phyloP scores from a whole-genome alignment of 1,284 basidiomycete species.

The Cutaneotrichosporon cutaneum region DNA sequence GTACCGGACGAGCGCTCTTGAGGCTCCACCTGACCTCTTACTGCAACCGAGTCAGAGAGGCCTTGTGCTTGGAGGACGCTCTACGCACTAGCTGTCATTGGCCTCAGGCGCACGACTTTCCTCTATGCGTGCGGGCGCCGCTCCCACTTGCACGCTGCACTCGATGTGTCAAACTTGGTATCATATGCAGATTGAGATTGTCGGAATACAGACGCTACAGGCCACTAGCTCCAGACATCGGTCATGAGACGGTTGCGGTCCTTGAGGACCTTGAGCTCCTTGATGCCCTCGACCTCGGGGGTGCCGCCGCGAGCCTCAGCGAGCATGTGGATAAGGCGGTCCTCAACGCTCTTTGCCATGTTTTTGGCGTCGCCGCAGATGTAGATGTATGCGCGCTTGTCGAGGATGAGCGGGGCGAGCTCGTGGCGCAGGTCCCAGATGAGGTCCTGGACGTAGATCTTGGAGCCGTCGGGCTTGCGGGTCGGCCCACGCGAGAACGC shows the following conservation, averaged over 20 bases:
- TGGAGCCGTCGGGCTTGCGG: constrained; percentile 75
- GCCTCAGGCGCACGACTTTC: no score
- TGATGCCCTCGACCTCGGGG: constrained; percentile 77
- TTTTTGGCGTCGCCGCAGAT: constrained; percentile 95
- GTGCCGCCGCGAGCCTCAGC: constrained; percentile 88
- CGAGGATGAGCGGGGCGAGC: constrained; percentile 83
- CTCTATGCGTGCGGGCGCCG: no score
- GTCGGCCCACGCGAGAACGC: constrained; percentile 85
- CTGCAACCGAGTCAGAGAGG: no score
- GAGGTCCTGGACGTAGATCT: constrained; percentile 97
- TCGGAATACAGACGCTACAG: background rate
- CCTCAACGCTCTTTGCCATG: constrained; percentile 95
- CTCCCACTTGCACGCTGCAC: no score
- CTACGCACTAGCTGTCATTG: no score
- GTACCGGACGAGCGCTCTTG: no score
- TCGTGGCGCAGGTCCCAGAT: constrained; percentile 79
- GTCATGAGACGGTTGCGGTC: constrained; percentile 61
- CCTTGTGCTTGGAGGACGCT: no score
- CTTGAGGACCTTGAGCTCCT: constrained; percentile 90
- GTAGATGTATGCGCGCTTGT: constrained; percentile 91
- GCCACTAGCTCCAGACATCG: constrained; percentile 40
- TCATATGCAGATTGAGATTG: constrained; percentile 6
- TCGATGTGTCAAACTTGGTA: constrained; percentile 4
- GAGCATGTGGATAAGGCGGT: constrained; percentile 77
- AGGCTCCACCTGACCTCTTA: no score